A percentile compares a stretch with the other conserved stretches of the same genome.
phyloP scores from a whole-genome alignment of 1,284 basidiomycete genomes.

The Lignosus rhinocerotis region DNA sequence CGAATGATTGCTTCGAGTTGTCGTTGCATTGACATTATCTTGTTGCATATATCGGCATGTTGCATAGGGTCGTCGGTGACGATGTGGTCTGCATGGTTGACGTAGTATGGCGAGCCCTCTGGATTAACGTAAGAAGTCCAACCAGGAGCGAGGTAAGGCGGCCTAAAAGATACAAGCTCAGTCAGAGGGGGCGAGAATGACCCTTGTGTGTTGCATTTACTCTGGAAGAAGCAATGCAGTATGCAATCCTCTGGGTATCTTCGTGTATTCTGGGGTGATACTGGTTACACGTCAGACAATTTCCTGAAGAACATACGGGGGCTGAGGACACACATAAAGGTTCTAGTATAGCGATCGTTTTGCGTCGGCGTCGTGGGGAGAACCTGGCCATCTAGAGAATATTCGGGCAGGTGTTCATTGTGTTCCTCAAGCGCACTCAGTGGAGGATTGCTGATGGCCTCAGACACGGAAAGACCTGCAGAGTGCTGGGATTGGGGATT shows the following conservation, averaged over 20 bases:
- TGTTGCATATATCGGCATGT: background rate
- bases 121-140: constrained; percentile 27
- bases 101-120: constrained; percentile 30
- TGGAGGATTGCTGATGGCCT: background rate
- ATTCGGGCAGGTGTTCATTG: constrained; percentile 1
- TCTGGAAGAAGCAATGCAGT: constrained; percentile 1
- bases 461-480: too few species aligned
- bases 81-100: constrained; percentile 18
- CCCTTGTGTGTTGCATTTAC: background rate
- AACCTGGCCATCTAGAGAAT: background rate
- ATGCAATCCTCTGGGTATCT: constrained; percentile 11
- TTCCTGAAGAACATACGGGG: background rate
- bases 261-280: constrained; percentile 6
- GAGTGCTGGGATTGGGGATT: too few species aligned
- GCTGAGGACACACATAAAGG: constrained; percentile 4
- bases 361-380: constrained; percentile 16
- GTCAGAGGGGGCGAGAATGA: background rate
- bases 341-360: constrained; percentile 21
- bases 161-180: background rate
- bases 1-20: background rate
- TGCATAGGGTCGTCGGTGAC: constrained; percentile 27
- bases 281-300: background rate
- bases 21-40: constrained; percentile 9
- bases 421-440: background rate
- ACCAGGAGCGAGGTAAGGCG: constrained; percentile 15